phyloP scores from a whole-genome alignment of 2,329 filamentous ascomycete genomes.

The Macrophomina tecta region DNA sequence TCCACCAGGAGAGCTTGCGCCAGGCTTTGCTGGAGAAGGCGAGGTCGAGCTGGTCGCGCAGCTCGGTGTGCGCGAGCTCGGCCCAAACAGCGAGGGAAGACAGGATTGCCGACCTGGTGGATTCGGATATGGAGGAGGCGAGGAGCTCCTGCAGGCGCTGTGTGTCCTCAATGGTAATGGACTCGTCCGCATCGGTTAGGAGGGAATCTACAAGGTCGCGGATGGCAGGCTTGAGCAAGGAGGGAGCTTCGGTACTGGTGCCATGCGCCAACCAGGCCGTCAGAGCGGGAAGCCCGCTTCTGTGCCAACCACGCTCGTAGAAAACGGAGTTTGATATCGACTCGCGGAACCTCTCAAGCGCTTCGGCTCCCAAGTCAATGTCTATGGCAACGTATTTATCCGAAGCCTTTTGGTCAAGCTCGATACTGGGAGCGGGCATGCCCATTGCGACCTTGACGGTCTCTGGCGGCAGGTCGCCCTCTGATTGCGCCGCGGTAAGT shows the following conservation, averaged over 20 bases:
- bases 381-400: constrained; percentile 61
- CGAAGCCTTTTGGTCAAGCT: constrained; percentile 34
- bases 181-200: constrained; percentile 59
- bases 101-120: constrained; percentile 59
- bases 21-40: constrained; percentile 79
- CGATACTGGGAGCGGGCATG: constrained; percentile 53
- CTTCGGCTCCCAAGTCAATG: constrained; percentile 65
- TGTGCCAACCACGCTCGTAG: constrained; percentile 77
- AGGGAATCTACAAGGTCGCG: constrained; percentile 71
- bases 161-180: constrained; percentile 59
- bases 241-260: constrained; percentile 41
- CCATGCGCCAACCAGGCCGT: constrained; percentile 65
- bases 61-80: constrained; percentile 78
- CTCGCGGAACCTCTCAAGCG: constrained; percentile 70
- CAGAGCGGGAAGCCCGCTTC: constrained; percentile 71
- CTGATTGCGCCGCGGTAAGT: constrained; percentile 41
- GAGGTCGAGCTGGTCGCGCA: constrained; percentile 77
- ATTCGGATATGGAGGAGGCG: constrained; percentile 48
- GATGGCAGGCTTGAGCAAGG: constrained; percentile 68
- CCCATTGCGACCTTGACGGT: constrained; percentile 65
- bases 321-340: constrained; percentile 71
- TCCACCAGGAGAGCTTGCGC: constrained; percentile 89
- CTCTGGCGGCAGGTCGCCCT: constrained; percentile 48
- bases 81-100: constrained; percentile 73
- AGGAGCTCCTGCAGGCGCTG: constrained; percentile 43